Evolutionary conservation across 148 eudicot species (phyloP), one percentile per base, ranked within the genome.

Genomic region (Camellia lanceoleosa): DNA sequence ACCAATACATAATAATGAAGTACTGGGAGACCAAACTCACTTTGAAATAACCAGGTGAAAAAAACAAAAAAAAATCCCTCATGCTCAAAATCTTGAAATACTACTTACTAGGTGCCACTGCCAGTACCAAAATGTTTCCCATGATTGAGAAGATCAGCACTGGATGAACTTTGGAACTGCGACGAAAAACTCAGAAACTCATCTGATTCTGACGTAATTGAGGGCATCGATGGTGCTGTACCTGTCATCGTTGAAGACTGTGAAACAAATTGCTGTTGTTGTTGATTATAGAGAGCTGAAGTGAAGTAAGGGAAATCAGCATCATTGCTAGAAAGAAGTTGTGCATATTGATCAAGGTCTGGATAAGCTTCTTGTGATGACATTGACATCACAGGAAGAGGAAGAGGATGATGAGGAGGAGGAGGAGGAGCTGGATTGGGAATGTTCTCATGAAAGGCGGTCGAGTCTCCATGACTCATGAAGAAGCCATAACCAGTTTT

Each of bases 311-410:
- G 81, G 8, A 91, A 83, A 42, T 86, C 85, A 43, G 69, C 89
- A 63, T 91, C 91, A 52, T 63, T 83, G 83, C 88, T 81, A 3
- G 89, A 85, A 44, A 91, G 84, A 42, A 91, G 81, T 46, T 89
- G 88, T 3, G 94, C 94, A 38, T 91, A 91, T 56, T 89, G 94
- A 46, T 82, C 80, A 18, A 91, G 88, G 75, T 87, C 70, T 0
- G 88, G 88, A 14, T 83, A 83, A 54, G 59, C n/a, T 9, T 58
- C 74, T 74, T 47, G 81, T 16, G 54, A 49, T 38, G 78, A 7
- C 76, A 49, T 62, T 38, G 78, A 7, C 76, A 49, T 62, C 66
- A n/a, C 7, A 14, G 51, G 70, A 8, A 55, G 56, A 18, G 52
- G 55, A 16, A 46, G 74, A 5, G n/a, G 78, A 8, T 38, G 66